Evolutionary conservation across 768 basidiomycete genomes (phyloP).

Genomic region (Pleurotus eryngii): DNA sequence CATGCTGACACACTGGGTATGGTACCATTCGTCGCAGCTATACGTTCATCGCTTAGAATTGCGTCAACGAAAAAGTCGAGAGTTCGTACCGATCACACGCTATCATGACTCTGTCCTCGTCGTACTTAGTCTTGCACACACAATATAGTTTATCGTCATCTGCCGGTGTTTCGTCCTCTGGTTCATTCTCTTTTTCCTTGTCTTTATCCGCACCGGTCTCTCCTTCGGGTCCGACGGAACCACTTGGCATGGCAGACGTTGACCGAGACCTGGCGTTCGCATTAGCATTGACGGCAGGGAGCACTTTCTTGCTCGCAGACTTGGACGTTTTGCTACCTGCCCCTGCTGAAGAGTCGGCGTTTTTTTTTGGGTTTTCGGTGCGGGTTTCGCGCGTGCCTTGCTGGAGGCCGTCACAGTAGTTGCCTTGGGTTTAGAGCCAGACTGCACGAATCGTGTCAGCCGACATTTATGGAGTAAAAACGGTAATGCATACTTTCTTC

Average conservation of each 20-base stretch:
- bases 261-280: constrained; percentile 61
- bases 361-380: constrained; percentile 29
- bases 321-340: constrained; percentile 17
- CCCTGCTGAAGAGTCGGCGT: constrained; percentile 15
- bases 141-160: constrained; percentile 83
- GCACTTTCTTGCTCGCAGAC: constrained; percentile 30
- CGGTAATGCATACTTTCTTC: constrained; percentile 40
- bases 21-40: constrained; percentile 96
- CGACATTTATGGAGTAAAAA: constrained; percentile 11
- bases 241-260: constrained; percentile 61
- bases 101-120: constrained; percentile 88
- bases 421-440: constrained; percentile 19
- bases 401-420: constrained; percentile 16
- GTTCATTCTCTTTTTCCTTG: constrained; percentile 43
- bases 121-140: constrained; percentile 82
- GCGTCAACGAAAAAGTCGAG: background rate
- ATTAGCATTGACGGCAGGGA: constrained; percentile 13
- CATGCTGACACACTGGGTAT: constrained; percentile 81
- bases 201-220: constrained; percentile 37
- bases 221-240: constrained; percentile 35
- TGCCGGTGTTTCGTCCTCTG: constrained; percentile 34
- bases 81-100: constrained; percentile 77
- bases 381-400: constrained; percentile 27
- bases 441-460: constrained; percentile 3
- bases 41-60: background rate